Conservation (phyloP, 805 yeast genomes). For the Sugiyamaella lignohabitans region DNA sequence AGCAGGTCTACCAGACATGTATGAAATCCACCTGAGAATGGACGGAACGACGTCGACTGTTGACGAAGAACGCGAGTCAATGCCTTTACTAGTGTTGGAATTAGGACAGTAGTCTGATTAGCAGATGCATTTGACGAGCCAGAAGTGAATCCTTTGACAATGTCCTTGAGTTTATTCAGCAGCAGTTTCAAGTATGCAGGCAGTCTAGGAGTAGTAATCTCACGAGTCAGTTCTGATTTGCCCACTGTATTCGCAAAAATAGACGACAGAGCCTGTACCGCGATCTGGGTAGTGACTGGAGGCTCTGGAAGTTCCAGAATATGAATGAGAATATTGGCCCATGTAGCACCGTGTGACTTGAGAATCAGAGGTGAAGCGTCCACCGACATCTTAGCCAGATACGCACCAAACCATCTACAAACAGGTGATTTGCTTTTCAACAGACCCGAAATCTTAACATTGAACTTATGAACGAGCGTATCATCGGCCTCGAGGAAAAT, state of each 20-base stretch:
- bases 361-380: slow-evolving; percentile 26
- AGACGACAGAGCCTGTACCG: slow-evolving; percentile 24
- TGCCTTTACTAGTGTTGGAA: slow-evolving; percentile 15
- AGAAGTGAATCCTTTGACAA: slow-evolving; percentile 23
- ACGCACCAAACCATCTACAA: slow-evolving; percentile 35
- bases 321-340: slow-evolving; percentile 35
- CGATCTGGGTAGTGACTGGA: slow-evolving; percentile 27
- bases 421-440: slow-evolving; percentile 33
- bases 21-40: slow-evolving; percentile 61
- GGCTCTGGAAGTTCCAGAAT: slow-evolving; percentile 33
- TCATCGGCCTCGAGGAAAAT: slow-evolving; percentile 15
- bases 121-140: too few relatives aligned
- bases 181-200: slow-evolving; percentile 50
- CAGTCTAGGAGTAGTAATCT: slow-evolving; percentile 72
- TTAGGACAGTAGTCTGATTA: background rate
- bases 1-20: slow-evolving; percentile 36
- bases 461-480: slow-evolving; percentile 25
- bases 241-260: slow-evolving; percentile 42
- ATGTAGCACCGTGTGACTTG: slow-evolving; percentile 34
- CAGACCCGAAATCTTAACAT: slow-evolving; percentile 29
- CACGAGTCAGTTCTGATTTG: slow-evolving; percentile 79
- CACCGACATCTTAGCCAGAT: slow-evolving; percentile 26
- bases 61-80: slow-evolving; percentile 41
- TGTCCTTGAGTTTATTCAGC: slow-evolving; percentile 40
- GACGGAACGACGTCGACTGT: slow-evolving; percentile 77